Evolutionary conservation across 2,329 filamentous ascomycete species (phyloP), one percentile per base, ranked within the genome.

Genomic region (Colletotrichum siamense): DNA sequence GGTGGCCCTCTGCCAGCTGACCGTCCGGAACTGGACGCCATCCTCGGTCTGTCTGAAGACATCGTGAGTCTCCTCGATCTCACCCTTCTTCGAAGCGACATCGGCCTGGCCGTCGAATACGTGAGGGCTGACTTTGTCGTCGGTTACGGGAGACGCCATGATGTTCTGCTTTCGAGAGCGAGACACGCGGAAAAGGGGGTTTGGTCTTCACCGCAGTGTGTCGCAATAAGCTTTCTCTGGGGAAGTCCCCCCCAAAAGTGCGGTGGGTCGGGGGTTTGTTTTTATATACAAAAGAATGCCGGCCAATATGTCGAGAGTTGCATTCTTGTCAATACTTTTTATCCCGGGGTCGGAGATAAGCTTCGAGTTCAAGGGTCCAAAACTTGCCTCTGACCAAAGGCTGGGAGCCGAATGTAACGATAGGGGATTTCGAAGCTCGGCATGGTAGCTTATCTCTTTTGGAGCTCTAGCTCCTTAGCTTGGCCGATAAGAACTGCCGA

Each of bases 1-100:
- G 16, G 83, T 83, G 16, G 85, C 85, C 65, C 84, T 79, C 71
- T 85, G 82, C 85, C 86, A 87, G 62, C 84, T 85, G 30, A 83
- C 80, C 2, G 80, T 82, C 2, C 81, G 79, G 44, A 82, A 83
- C 10, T 82, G 77, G 28, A 83, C 81, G 12, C 80, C 82, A 49
- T 81, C 81, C 1, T 75, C 71, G 12, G 79, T 79, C 22, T 78
- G 67, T 44, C 77, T 73, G 73, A 83, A 83, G 52, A 83, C 81
- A n/a, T 82, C 81, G 57, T 65, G 36, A 2, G 34, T 44, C 26
- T 65, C 63, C 15, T n/a, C 61, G 13, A 36, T 24, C 30, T 39
- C 61, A 0, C 30, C 18, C n/a, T 64, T 64, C 0, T n/a, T 32
- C 32, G n/a, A 64, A n/a, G 61, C 28, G 22, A 8, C 22, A 3